Percentiles rank a stretch among this genome's conserved stretches.
Conservation (phyloP, 768 basidiomycete species). For the Plicaturopsis crispa region DNA sequence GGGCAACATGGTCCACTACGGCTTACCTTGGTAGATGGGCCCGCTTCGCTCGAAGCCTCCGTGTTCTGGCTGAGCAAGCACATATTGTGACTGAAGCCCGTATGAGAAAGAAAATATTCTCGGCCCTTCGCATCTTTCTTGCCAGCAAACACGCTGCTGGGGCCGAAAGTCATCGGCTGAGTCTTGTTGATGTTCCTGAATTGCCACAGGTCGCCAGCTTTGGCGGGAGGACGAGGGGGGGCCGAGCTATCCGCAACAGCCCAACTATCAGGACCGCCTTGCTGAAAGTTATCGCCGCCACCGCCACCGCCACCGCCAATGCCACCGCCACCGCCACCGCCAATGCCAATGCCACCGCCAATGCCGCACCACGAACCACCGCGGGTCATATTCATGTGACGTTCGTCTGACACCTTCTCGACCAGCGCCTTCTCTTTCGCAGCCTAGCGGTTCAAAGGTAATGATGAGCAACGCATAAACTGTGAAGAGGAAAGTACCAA, state of each 20-base stretch:
- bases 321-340: slow-evolving; percentile 37
- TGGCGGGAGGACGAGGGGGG: slow-evolving; percentile 25
- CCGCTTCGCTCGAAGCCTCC: slow-evolving; percentile 30
- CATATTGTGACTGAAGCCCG: slow-evolving; percentile 42
- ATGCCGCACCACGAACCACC: slow-evolving; percentile 51
- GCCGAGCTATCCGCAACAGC: slow-evolving; percentile 26
- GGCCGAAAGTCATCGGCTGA: slow-evolving; percentile 38
- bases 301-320: slow-evolving; percentile 41
- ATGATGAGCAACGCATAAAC: neutral
- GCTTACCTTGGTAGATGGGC: slow-evolving; percentile 17
- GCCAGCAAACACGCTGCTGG: slow-evolving; percentile 41
- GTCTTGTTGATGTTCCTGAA: slow-evolving; percentile 47
- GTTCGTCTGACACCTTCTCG: slow-evolving; percentile 22
- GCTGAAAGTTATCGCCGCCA: slow-evolving; percentile 28
- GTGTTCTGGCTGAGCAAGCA: slow-evolving; percentile 36
- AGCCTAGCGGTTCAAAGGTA: slow-evolving; percentile 33
- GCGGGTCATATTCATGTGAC: slow-evolving; percentile 40
- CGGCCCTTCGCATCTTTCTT: slow-evolving; percentile 25
- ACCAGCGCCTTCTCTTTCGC: slow-evolving; percentile 44
- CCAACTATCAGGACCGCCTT: slow-evolving; percentile 46
- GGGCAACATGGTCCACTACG: slow-evolving; percentile 31
- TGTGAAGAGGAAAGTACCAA: slow-evolving; percentile 29
- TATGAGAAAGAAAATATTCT: slow-evolving; percentile 36
- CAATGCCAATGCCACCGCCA: slow-evolving; percentile 29
- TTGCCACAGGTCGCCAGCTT: slow-evolving; percentile 43